Percentiles rank a stretch among this genome's conserved stretches.
Evolutionary conservation across 495 filamentous ascomycete species (phyloP).

Genomic region (Aspergillus baeticus): DNA sequence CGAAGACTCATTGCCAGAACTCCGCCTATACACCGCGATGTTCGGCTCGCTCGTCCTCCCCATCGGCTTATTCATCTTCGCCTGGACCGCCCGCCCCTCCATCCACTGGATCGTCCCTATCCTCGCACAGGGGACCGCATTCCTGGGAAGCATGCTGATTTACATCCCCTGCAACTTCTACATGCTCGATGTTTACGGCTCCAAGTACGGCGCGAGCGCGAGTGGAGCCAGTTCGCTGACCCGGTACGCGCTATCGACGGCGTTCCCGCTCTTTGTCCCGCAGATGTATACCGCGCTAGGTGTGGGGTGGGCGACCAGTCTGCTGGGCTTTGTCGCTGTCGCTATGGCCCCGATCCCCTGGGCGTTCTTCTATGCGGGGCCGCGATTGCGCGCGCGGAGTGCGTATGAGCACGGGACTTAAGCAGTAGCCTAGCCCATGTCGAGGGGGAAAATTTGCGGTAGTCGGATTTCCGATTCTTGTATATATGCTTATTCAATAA

Average conservation of each 20-base stretch:
- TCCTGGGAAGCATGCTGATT: conserved; percentile 72
- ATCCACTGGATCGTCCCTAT: conserved; percentile 78
- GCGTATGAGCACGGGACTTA: conserved; percentile 11
- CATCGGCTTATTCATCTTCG: conserved; percentile 70
- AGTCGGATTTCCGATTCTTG: no score
- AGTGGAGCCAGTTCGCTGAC: conserved; percentile 64
- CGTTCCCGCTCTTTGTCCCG: conserved; percentile 70
- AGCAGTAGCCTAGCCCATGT: no score
- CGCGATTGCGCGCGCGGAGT: conserved; percentile 1
- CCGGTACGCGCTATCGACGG: conserved; percentile 67
- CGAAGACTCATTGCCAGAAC: conserved; percentile 64
- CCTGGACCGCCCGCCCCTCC: conserved; percentile 69
- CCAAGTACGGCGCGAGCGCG: conserved; percentile 1
- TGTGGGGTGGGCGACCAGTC: conserved; percentile 72
- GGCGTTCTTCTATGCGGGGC: conserved; percentile 8
- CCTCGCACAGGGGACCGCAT: conserved; percentile 65
- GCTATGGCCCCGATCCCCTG: conserved; percentile 16
- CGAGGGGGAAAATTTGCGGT: not conserved
- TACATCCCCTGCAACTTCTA: conserved; percentile 79
- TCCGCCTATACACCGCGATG: conserved; percentile 65
- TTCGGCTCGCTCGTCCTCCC: conserved; percentile 64
- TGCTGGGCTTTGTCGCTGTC: conserved; percentile 13
- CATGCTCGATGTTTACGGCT: conserved; percentile 31
- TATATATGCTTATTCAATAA: no score
- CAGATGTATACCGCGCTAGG: conserved; percentile 65